Evolutionary conservation across 2,329 filamentous ascomycete species (phyloP).

Genomic region (Colletotrichum horii): DNA sequence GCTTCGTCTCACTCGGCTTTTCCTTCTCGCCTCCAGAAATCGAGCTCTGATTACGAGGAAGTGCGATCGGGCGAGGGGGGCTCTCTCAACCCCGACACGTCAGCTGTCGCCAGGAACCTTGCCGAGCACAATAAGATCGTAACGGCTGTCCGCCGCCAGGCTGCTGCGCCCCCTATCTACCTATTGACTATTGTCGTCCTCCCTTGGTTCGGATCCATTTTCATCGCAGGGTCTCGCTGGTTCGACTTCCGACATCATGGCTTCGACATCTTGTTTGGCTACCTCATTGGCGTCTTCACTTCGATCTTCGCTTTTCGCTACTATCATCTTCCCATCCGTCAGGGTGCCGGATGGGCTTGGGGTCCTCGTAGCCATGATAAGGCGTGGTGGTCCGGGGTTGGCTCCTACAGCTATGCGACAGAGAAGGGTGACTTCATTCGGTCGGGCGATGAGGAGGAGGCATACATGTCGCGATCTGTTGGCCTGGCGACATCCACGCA

Average conservation of each 20-base stretch:
- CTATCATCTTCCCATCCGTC: slow-evolving; percentile 81
- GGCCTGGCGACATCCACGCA: slow-evolving; percentile 8
- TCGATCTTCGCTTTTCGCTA: slow-evolving; percentile 80
- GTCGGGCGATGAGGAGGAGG: slow-evolving; percentile 34
- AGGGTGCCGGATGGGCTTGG: slow-evolving; percentile 91
- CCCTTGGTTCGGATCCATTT: slow-evolving; percentile 77
- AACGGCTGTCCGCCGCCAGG: slow-evolving; percentile 68
- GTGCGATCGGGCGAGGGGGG: slow-evolving; percentile 12
- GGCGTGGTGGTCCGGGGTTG: slow-evolving; percentile 81
- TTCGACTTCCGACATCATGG: slow-evolving; percentile 89
- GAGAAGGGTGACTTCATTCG: slow-evolving; percentile 36
- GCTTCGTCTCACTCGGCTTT: slow-evolving; percentile 67
- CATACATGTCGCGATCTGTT: slow-evolving; percentile 4
- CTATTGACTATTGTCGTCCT: slow-evolving; percentile 73
- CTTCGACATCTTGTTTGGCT: slow-evolving; percentile 92
- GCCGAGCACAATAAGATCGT: slow-evolving; percentile 43
- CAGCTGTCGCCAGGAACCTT: slow-evolving; percentile 32
- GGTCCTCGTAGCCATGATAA: slow-evolving; percentile 74
- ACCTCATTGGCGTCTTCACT: slow-evolving; percentile 73
- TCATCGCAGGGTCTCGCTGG: slow-evolving; percentile 85
- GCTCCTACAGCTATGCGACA: slow-evolving; percentile 61
- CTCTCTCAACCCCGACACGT: slow-evolving; percentile 7
- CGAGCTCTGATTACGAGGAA: slow-evolving; percentile 39
- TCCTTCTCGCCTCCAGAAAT: slow-evolving; percentile 70
- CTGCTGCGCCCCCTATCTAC: slow-evolving; percentile 83